phyloP scores from a whole-genome alignment of 805 yeast genomes.

The Myxozyma mucilagina region DNA sequence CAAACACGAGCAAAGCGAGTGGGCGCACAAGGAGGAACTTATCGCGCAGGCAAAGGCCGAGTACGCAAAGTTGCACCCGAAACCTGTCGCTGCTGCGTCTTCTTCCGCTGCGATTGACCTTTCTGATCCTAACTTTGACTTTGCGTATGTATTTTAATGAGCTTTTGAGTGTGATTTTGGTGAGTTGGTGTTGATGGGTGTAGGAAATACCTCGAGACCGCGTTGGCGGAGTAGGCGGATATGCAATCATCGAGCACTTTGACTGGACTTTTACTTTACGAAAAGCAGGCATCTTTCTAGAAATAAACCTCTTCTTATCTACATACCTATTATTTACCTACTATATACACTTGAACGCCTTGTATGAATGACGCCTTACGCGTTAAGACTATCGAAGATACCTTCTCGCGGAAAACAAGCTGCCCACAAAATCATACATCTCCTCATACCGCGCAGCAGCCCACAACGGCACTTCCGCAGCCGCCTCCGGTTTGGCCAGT shows the following conservation, averaged over 20 bases:
- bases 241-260: neutral
- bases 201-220: conserved; percentile 23
- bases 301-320: too few species aligned
- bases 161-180: neutral
- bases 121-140: conserved; percentile 89
- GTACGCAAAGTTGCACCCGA: conserved; percentile 65
- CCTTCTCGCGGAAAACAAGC: neutral
- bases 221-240: neutral
- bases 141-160: conserved; percentile 46
- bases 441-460: conserved; percentile 14
- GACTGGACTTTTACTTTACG: neutral
- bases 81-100: conserved; percentile 42
- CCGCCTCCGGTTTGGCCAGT: neutral
- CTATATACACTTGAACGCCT: too few species aligned
- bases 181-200: neutral
- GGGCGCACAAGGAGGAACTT: conserved; percentile 66
- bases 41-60: conserved; percentile 87
- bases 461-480: conserved; percentile 12
- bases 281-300: neutral
- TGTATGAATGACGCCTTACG: neutral
- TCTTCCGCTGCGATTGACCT: conserved; percentile 51
- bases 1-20: conserved; percentile 59
- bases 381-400: neutral
- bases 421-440: conserved; percentile 10
- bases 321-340: too few species aligned